Base-by-base conservation (phyloP, 2,329 filamentous ascomycete species). In the Fusarium avenaceum region DNA sequence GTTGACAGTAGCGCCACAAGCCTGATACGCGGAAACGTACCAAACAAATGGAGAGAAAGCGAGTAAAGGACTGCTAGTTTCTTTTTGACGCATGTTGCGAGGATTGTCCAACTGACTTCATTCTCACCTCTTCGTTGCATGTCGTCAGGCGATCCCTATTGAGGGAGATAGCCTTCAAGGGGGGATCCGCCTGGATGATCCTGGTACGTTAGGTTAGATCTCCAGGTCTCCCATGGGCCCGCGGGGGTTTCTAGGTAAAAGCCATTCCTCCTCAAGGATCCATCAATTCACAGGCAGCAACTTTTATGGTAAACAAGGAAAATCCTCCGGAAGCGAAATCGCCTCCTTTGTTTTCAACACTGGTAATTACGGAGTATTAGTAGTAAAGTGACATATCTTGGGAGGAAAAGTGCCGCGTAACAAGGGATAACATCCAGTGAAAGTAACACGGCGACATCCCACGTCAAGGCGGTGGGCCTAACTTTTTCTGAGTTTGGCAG, bases 401-500 rank as follows among this genome's bases (percentile, higher is more conserved):
- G 17, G 15, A 46, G 30, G 30, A 28, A 43, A 24, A 35, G 35
- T 48, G 32, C 35, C 52, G 46, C 46, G 30, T 28, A 26, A 33
- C 35, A 26, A 62, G 40, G 43, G 30, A 58, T 67, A 39, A 51
- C 39, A 20, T 33, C 65, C 65, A 66, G 51, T 68, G 65, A 54
- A 20, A 69, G 32, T 17, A 14, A 42, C 30, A 66, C 60, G 63
- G 65, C 65, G 65, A 68, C 65, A 68, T 66, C 24, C 28, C 20
- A 48, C 7, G 48, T 28, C 57, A n/a, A 32, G 44, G 33, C 24
- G 45, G 43, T 19, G 51, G 45, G 26, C 40, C 26, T 63, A 20
- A 53, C 50, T 57, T 47, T 44, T 56, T 17, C 65, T 65, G 24
- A 19, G 50, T 69, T 68, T 66, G 65, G 65, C 65, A 69, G 59